Evolutionary conservation across 768 basidiomycete genomes (phyloP), one percentile per base, ranked within the genome.

Genomic region (Agaricus blazei): DNA sequence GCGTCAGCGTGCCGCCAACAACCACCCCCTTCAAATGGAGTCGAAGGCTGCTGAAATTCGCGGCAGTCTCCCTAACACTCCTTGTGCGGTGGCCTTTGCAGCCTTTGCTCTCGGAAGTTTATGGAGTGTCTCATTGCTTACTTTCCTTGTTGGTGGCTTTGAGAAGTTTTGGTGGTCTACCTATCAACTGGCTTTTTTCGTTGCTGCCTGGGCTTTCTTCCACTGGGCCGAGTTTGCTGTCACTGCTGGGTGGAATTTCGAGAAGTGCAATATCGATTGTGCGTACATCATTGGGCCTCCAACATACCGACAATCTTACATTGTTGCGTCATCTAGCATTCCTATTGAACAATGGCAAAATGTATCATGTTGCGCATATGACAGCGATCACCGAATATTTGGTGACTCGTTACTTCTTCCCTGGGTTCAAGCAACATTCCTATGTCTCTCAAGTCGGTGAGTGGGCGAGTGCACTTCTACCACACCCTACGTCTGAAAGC

Each of bases 171-270:
- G 81, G 78, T 89, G 88, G 82, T 69, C 82, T 0, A 88, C 85
- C 27, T 81, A 83, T 54, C 88, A 88, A 63, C 75, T 97, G 2
- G 92, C 89, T 0, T 84, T 90, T 68, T 98, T 94, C 68, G 59
- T 90, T 40, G 84, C 88, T 34, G 78, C 87, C 4, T 93, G 92
- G 90, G 78, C 90, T 0, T 73, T 78, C 36, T 99, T 99, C 68
- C 97, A 99, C 64, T 88, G 93, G 84, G 84, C 81, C 11, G 97
- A 99, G 68, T 98, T 94, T 64, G 89, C 88, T 37, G 93, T 95
- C 3, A 97, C 97, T 6, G 95, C 95, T 0, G 92, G 92, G 24
- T 98, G 92, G 88, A 98, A 98, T 69, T 72, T 87, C 40, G 87
- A 89, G 51, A 97, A 95, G 71, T 89, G 93, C 65, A 91, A 85